Base-by-base conservation (phyloP, 371 early-diverging fungal genomes). In the Syncephalastrum monosporum region DNA sequence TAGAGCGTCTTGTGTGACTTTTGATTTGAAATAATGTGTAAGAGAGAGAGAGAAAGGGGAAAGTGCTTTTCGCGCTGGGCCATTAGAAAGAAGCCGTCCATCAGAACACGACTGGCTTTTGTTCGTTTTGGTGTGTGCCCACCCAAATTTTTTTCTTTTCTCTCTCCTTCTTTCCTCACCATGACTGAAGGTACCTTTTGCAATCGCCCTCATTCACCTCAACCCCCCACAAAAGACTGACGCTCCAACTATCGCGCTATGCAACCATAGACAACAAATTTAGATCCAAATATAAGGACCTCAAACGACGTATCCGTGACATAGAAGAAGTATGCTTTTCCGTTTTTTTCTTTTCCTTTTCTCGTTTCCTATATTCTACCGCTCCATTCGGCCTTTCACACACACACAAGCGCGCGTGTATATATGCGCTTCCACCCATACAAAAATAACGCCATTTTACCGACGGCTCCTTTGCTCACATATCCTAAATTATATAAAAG, bases 281-380 rank as follows among this genome's bases (percentile, higher is more conserved):
- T 55, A 71, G 69, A 45, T 72, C 77, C 41, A 83, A 79, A 64
- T 80, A 79, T 56, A 78, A 74, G 61, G 77, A 79, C 16, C 78
- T 83, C 19, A 83, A 83, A 59, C 77, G 75, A 51, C 72, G 81
- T 55, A 81, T 86, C 57, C 67, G 82, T 60, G 81, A 84, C 55
- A 82, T 84, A 59, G 84, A 84, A 73, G 74, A 82, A 55, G 84
- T 86, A 72, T 64, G 21, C n/a, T n/a, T 21, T 21, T 21, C 21
- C 21, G 55, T 16, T 42, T 29, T 7, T 29, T 29, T 3, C 3
- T 29, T 4, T 29, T 7, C 6, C 3, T 29, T 29, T 4, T 29
- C 7, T 7, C 7, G 4, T 29, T 29, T 29, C 7, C 29, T 7
- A 6, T 29, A 29, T 29, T 29, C 3, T 3, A 29, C 7, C 29